phyloP scores from a whole-genome alignment of 768 basidiomycete species.

The Terana coerulea region DNA sequence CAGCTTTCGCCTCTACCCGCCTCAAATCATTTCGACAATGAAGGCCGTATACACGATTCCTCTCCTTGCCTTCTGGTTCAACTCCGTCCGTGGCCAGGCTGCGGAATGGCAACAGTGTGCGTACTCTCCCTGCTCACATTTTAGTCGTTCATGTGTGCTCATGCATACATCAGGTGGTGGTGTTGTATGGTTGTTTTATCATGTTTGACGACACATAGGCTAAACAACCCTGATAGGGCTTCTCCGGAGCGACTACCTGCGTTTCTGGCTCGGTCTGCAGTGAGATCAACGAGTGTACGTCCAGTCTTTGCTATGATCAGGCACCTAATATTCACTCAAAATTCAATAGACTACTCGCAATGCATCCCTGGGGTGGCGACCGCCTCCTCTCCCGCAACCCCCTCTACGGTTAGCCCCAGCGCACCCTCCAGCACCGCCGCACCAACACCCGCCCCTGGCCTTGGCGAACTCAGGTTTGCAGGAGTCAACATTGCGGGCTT shows the following conservation, averaged over 20 bases:
- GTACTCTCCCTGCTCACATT: not conserved
- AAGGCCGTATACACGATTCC: slow-evolving; percentile 11
- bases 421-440: slow-evolving; percentile 2
- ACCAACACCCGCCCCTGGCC: slow-evolving; percentile 1
- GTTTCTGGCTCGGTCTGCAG: slow-evolving; percentile 30
- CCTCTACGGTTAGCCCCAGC: slow-evolving; percentile 16
- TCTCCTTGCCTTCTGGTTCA: slow-evolving; percentile 9
- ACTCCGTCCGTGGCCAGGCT: slow-evolving; percentile 13
- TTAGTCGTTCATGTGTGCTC: not conserved
- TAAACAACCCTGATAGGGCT: slow-evolving; percentile 22
- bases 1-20: not conserved
- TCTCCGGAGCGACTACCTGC: slow-evolving; percentile 34
- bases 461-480: slow-evolving; percentile 27
- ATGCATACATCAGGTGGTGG: slow-evolving; percentile 14
- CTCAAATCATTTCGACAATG: not conserved
- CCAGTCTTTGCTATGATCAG: not conserved
- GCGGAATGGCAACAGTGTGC: slow-evolving; percentile 17
- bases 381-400: slow-evolving; percentile 18
- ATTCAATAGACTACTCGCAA: slow-evolving; percentile 33
- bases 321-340: too few species aligned
- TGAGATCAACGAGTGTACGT: slow-evolving; percentile 28
- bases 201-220: not conserved
- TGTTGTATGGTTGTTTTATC: slow-evolving; percentile 10
- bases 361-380: slow-evolving; percentile 31
- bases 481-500: slow-evolving; percentile 56